phyloP scores from a whole-genome alignment of 2,329 filamentous ascomycete species.

The Epichloe baconii region DNA sequence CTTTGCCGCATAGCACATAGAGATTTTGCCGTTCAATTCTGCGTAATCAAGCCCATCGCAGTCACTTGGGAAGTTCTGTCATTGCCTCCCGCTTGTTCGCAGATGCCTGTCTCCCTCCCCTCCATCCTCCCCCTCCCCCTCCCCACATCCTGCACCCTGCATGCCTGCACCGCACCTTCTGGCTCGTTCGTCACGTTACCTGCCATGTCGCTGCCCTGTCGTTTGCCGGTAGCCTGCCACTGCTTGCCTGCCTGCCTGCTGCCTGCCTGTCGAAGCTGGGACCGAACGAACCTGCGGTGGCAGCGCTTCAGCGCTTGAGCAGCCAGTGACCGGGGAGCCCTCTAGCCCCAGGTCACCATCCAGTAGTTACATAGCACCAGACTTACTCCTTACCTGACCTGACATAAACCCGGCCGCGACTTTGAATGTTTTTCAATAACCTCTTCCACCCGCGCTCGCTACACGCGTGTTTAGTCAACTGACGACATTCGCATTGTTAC shows the following conservation, averaged over 20 bases:
- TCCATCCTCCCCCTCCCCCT: not conserved
- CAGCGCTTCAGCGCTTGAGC: constrained; percentile 1
- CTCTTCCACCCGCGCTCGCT: not conserved
- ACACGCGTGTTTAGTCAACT: not conserved
- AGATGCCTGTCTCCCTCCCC: not conserved
- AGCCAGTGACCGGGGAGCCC: not conserved
- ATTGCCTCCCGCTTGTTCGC: constrained; percentile 1
- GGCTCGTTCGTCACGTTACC: constrained; percentile 3
- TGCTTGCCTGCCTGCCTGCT: not conserved
- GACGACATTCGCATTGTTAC: not conserved
- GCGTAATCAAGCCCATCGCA: too few species aligned
- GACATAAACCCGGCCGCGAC: not conserved
- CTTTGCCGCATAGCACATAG: too few species aligned
- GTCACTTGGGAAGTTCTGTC: not conserved
- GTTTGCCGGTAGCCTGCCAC: not conserved
- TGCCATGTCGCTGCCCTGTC: not conserved
- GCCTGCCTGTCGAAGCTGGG: not conserved
- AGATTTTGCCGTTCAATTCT: too few species aligned
- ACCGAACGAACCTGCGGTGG: not conserved
- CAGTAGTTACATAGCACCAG: not conserved
- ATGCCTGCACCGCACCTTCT: not conserved
- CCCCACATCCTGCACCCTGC: constrained; percentile 1
- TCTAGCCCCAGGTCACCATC: not conserved
- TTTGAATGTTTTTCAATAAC: not conserved
- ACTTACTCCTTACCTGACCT: too few species aligned